A percentile compares a stretch with the other conserved stretches of the same genome.
Conservation (phyloP, 768 basidiomycete species). For the Russula ochroleuca region DNA sequence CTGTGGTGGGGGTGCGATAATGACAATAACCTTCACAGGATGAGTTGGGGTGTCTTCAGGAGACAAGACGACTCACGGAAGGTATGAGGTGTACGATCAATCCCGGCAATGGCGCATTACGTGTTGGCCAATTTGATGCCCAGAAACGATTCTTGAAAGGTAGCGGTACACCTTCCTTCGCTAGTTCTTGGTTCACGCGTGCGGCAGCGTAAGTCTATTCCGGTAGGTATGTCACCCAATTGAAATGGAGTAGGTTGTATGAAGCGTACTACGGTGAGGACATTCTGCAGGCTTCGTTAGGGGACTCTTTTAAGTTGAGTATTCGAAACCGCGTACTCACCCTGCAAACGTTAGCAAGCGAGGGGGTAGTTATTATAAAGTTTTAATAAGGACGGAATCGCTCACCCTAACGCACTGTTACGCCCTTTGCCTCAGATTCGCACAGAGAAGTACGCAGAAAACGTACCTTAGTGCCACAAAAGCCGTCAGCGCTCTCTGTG, state of each 20-base stretch:
- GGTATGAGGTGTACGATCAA: conserved; percentile 54
- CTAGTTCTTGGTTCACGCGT: conserved; percentile 56
- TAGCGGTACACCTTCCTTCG: conserved; percentile 61
- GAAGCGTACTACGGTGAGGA: conserved; percentile 14
- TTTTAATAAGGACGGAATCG: background rate
- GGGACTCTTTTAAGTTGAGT: background rate
- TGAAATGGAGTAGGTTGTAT: background rate
- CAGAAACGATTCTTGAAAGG: conserved; percentile 56
- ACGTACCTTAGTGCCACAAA: conserved; percentile 53
- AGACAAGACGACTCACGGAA: conserved; percentile 36
- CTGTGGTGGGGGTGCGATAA: conserved; percentile 48
- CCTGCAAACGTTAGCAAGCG: background rate
- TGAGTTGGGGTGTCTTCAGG: background rate
- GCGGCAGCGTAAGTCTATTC: conserved; percentile 47
- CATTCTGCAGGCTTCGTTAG: conserved; percentile 13
- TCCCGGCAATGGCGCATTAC: conserved; percentile 54
- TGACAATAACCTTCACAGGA: conserved; percentile 43
- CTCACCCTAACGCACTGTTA: conserved; percentile 38
- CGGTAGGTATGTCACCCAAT: background rate
- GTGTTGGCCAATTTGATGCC: conserved; percentile 61
- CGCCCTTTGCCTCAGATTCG: background rate
- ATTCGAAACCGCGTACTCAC: conserved; percentile 1
- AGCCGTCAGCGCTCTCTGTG: conserved; percentile 50
- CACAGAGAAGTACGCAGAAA: no score
- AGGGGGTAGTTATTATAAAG: background rate